These are phyloP conservation scores for Escallonia herrerae DNA, from an alignment of 129 eudicot genomes.

Conservation along the genomic window DNA sequence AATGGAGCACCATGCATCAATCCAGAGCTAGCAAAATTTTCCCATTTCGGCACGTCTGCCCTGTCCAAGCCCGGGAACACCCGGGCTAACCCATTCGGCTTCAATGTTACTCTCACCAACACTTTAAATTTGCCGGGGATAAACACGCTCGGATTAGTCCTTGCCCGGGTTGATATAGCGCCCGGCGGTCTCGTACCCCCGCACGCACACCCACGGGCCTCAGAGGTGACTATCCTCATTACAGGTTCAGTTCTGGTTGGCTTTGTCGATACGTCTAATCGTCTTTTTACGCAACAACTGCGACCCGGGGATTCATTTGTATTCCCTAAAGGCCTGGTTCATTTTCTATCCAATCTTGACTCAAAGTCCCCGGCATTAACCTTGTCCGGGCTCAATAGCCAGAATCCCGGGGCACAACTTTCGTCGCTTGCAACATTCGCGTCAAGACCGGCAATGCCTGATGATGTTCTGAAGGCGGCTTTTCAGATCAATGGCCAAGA, in stretches of 20 bases:
- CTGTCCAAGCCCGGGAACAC: conserved; percentile 59
- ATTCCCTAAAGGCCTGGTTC: conserved; percentile 67
- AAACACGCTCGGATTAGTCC: conserved; percentile 62
- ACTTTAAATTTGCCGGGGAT: conserved; percentile 58
- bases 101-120: conserved; percentile 60
- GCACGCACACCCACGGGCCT: conserved; percentile 81
- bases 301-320: conserved; percentile 67
- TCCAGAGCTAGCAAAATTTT: conserved; percentile 40
- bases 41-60: conserved; percentile 65
- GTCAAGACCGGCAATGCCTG: conserved; percentile 56
- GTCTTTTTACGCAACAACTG: conserved; percentile 44
- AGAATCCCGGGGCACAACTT: conserved; percentile 77
- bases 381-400: conserved; percentile 69
- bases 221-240: conserved; percentile 59
- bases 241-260: conserved; percentile 69
- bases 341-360: conserved; percentile 62
- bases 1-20: conserved; percentile 73
- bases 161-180: conserved; percentile 74
- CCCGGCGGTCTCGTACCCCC: conserved; percentile 76
- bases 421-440: conserved; percentile 63
- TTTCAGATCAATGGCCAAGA: conserved; percentile 64
- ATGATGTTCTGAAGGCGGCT: conserved; percentile 47
- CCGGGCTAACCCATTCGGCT: conserved; percentile 46
- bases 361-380: conserved; percentile 38
- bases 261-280: conserved; percentile 68